Evolutionary conservation across 2,329 filamentous ascomycete genomes (phyloP).

Genomic region (Thermomyces lanuginosus): DNA sequence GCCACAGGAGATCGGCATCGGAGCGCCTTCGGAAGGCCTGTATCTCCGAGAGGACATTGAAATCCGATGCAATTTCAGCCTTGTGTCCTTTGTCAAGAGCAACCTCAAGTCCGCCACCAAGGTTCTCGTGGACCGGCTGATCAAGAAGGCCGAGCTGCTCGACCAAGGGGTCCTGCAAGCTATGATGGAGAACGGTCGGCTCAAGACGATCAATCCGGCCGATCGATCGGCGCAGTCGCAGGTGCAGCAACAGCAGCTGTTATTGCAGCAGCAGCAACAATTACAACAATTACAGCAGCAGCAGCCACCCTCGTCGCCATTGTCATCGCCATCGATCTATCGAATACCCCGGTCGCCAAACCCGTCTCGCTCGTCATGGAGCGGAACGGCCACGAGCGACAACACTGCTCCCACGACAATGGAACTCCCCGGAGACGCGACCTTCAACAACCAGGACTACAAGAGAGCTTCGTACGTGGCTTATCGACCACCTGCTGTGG

Average conservation of each 20-base stretch:
- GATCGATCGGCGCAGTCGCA: slow-evolving; percentile 3
- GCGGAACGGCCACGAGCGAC: too few relatives aligned
- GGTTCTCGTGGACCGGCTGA: slow-evolving; percentile 46
- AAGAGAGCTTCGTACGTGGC: too few relatives aligned
- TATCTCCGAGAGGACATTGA: slow-evolving; percentile 72
- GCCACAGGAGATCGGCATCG: slow-evolving; percentile 48
- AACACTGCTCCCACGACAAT: too few relatives aligned
- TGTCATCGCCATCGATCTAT: too few relatives aligned
- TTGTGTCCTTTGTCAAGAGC: slow-evolving; percentile 61
- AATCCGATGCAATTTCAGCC: slow-evolving; percentile 60
- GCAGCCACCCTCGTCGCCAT: too few relatives aligned
- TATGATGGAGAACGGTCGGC: slow-evolving; percentile 4
- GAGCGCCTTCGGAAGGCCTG: slow-evolving; percentile 50
- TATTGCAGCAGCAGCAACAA: not conserved
- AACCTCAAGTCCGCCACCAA: slow-evolving; percentile 62
- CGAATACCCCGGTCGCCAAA: too few relatives aligned
- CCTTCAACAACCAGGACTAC: too few relatives aligned
- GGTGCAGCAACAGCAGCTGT: slow-evolving; percentile 1
- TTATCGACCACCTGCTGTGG: too few relatives aligned
- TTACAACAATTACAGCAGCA: too few relatives aligned
- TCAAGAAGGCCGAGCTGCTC: slow-evolving; percentile 31
- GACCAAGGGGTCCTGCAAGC: slow-evolving; percentile 9
- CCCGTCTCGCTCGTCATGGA: too few relatives aligned
- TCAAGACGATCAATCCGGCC: slow-evolving; percentile 6
- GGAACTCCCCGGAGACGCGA: too few relatives aligned